A percentile compares a stretch with the other conserved stretches of the same genome.
These are phyloP conservation scores for Uromyces viciae-fabae DNA, from an alignment of 1,284 basidiomycete genomes.

Conservation along the genomic window DNA sequence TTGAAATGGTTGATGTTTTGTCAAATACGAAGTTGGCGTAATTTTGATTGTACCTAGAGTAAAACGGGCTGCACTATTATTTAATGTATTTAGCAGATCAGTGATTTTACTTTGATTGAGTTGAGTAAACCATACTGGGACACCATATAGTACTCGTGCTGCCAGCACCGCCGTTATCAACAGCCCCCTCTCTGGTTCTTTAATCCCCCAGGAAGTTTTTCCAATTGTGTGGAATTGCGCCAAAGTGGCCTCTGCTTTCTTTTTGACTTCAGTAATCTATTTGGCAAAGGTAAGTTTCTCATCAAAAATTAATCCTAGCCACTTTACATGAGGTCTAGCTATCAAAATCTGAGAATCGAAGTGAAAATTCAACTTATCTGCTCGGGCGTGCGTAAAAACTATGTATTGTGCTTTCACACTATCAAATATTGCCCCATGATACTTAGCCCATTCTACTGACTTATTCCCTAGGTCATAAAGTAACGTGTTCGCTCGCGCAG, in stretches of 20 bases:
- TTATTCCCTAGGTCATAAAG: background rate
- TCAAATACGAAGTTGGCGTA: background rate
- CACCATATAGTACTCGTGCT: slow-evolving; percentile 1
- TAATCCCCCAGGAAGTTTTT: background rate
- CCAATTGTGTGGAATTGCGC: background rate
- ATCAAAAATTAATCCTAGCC: slow-evolving; percentile 12
- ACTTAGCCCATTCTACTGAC: background rate
- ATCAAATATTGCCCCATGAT: slow-evolving; percentile 17
- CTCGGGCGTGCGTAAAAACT: background rate
- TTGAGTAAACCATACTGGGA: background rate
- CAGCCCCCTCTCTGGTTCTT: background rate
- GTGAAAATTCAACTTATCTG: background rate
- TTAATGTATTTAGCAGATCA: background rate
- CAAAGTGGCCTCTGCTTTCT: background rate
- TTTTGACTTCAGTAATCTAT: background rate
- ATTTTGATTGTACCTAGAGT: background rate
- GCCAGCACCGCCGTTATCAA: background rate
- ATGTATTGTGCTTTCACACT: slow-evolving; percentile 16
- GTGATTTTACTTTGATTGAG: background rate
- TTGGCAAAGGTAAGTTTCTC: background rate
- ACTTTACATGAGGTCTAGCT: background rate
- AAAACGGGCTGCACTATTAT: background rate
- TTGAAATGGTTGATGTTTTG: background rate
- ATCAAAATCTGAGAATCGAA: background rate
- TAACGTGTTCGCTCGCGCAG: background rate